phyloP scores from a whole-genome alignment of 2,329 filamentous ascomycete species.

The Cordyceps pruinosa region DNA sequence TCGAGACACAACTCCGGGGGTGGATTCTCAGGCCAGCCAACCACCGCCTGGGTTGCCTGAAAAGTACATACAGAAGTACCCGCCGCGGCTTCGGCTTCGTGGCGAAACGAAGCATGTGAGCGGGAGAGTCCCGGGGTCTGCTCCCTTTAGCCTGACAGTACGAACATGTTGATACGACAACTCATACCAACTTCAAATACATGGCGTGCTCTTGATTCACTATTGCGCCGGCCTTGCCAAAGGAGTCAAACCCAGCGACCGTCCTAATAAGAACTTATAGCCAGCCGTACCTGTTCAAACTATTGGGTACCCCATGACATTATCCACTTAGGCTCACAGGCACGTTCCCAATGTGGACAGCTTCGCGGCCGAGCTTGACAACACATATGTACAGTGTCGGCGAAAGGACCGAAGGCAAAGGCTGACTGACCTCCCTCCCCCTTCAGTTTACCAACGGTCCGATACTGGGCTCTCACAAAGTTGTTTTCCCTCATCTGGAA shows the following conservation, averaged over 20 bases:
- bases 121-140: no score
- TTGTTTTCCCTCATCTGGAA: not conserved
- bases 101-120: not conserved
- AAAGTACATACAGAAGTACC: not conserved
- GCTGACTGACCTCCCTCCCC: not conserved
- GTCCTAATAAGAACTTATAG: no score
- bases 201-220: not conserved
- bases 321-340: not conserved
- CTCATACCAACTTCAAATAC: not conserved
- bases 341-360: not conserved
- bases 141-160: not conserved
- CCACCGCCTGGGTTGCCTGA: not conserved
- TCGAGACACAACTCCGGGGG: constrained; percentile 5
- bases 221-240: not conserved
- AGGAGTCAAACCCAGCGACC: not conserved
- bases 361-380: not conserved
- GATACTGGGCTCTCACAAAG: not conserved
- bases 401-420: not conserved
- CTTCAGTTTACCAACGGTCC: not conserved
- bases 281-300: not conserved
- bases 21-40: not conserved
- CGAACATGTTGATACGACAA: not conserved
- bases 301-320: not conserved
- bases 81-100: no score
- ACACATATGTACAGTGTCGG: not conserved